These are phyloP conservation scores for Xylariales sp. DNA, from an alignment of 2,329 filamentous ascomycete genomes.

Conservation along the genomic window DNA sequence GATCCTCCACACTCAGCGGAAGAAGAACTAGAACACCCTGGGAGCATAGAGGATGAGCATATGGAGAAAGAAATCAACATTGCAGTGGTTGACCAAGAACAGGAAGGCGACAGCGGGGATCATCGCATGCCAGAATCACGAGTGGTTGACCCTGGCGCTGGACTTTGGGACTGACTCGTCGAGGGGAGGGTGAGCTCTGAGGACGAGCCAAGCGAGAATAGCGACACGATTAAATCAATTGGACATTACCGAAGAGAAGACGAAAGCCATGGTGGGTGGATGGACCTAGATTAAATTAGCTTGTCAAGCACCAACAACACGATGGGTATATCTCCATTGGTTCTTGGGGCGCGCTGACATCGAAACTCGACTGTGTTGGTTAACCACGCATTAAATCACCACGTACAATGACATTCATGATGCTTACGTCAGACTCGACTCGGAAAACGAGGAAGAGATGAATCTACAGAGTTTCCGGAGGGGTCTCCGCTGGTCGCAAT, in stretches of 20 bases:
- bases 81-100: conserved; percentile 2
- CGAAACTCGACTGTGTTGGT: too few relatives aligned
- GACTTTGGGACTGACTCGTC: conserved; percentile 2
- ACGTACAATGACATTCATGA: too few relatives aligned
- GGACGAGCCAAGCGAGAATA: background rate
- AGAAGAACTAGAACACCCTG: background rate
- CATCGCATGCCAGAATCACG: background rate
- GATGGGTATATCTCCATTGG: too few relatives aligned
- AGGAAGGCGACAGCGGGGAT: conserved; percentile 2
- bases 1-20: background rate
- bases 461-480: too few relatives aligned
- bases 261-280: background rate
- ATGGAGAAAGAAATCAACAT: background rate
- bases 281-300: conserved; percentile 1
- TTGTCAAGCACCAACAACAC: too few relatives aligned
- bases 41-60: too few relatives aligned
- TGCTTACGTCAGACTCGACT: too few relatives aligned
- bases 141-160: background rate
- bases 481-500: too few relatives aligned
- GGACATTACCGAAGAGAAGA: background rate
- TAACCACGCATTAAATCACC: too few relatives aligned
- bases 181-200: conserved; percentile 3
- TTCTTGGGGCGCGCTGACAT: too few relatives aligned
- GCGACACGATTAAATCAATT: background rate
- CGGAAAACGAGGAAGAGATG: too few relatives aligned